These are phyloP conservation scores for Aegle marmelos DNA, from an alignment of 345 rosid genomes.

Conservation along the genomic window DNA sequence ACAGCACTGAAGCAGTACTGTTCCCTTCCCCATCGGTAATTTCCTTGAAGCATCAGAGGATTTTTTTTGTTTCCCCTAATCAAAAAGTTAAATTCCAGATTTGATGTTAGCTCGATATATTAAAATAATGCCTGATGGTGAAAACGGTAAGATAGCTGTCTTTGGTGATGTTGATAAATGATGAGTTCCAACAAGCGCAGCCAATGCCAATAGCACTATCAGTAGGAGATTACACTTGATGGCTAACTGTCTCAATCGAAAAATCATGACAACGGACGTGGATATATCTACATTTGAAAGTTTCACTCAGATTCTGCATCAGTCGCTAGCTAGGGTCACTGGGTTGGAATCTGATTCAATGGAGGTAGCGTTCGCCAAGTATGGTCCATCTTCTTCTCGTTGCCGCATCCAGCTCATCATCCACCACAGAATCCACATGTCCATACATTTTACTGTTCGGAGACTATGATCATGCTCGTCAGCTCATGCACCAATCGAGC, in stretches of 20 bases:
- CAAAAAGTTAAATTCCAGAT: too few relatives aligned
- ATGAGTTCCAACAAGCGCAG: not conserved
- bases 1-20: too few relatives aligned
- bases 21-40: too few relatives aligned
- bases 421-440: constrained; percentile 10
- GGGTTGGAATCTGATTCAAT: constrained; percentile 38
- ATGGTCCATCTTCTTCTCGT: constrained; percentile 21
- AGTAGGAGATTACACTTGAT: not conserved
- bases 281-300: not conserved
- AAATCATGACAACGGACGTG: not conserved
- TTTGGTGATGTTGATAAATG: not conserved
- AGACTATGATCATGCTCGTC: not conserved
- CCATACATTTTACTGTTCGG: not conserved
- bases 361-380: constrained; percentile 7
- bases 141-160: not conserved
- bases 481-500: too few relatives aligned
- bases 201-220: not conserved
- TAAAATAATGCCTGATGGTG: not conserved
- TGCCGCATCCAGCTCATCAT: constrained; percentile 29
- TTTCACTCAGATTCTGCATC: not conserved
- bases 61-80: too few relatives aligned
- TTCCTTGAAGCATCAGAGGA: too few relatives aligned
- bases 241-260: not conserved
- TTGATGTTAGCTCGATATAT: not conserved
- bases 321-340: not conserved